Percentiles rank a stretch among this genome's conserved stretches.
phyloP scores from a whole-genome alignment of 208 protist species.

The Tritrichomonas musculus region DNA sequence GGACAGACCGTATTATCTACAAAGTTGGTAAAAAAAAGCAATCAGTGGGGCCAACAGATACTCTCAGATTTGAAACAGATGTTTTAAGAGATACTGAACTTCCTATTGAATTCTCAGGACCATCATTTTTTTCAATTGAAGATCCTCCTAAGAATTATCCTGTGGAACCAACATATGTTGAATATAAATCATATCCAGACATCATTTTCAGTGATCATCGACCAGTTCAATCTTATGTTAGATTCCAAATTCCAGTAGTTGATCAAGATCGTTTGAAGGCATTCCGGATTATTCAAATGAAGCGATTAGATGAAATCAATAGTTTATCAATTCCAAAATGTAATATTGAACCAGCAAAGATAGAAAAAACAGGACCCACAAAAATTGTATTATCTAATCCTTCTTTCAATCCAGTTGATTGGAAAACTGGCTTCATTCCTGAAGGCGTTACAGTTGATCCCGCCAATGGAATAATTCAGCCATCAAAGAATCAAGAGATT shows the following conservation, averaged over 20 bases:
- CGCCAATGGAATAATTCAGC: no score
- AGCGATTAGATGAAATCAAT: no score
- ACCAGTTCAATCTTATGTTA: not conserved
- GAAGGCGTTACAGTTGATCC: no score
- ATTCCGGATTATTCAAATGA: not conserved
- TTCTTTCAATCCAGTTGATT: no score
- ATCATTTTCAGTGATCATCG: not conserved
- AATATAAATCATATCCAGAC: not conserved
- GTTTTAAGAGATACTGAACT: not conserved
- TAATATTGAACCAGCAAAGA: no score
- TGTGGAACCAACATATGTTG: no score
- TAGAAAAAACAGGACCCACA: no score
- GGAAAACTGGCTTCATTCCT: no score
- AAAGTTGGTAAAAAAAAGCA: no score
- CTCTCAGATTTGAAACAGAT: not conserved
- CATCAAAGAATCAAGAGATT: no score
- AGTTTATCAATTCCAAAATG: no score
- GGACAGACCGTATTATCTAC: conserved; percentile 42
- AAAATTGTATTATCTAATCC: no score
- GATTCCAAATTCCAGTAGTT: not conserved
- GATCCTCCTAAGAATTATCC: not conserved
- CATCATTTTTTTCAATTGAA: not conserved
- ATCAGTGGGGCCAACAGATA: not conserved
- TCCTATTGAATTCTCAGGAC: not conserved
- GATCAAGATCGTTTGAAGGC: not conserved